Conservation (phyloP, 306 rosid species). For the Vigna radiata region DNA sequence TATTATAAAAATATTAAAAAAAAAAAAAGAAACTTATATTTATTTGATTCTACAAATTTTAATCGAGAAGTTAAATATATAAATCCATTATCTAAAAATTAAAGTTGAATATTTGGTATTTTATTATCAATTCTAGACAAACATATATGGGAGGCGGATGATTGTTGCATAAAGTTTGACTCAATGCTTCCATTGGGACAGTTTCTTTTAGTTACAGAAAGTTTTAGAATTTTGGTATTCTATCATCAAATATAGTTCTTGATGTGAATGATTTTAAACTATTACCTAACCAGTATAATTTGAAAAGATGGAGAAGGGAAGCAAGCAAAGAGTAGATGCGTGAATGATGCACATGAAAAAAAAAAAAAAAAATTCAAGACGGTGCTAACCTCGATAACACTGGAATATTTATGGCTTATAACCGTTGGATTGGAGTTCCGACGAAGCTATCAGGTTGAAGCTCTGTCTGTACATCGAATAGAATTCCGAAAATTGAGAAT, state of each 20-base stretch:
- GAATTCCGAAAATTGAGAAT: neutral
- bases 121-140: too few species aligned
- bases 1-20: too few species aligned
- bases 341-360: too few species aligned
- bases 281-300: neutral
- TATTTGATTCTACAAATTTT: too few species aligned
- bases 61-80: too few species aligned
- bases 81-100: too few species aligned
- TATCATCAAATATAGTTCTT: neutral
- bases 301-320: neutral
- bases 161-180: neutral
- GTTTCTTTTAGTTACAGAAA: neutral
- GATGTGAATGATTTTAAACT: neutral
- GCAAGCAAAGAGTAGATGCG: neutral
- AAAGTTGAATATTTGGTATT: too few species aligned
- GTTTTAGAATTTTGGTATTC: too few species aligned
- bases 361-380: neutral
- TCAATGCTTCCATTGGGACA: neutral
- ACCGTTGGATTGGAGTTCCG: neutral
- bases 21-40: too few species aligned
- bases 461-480: conserved; percentile 22
- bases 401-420: neutral
- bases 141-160: too few species aligned
- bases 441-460: neutral
- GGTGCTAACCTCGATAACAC: neutral